These are phyloP conservation scores for Isatis tinctoria DNA, from an alignment of 345 rosid genomes.

Conservation along the genomic window DNA sequence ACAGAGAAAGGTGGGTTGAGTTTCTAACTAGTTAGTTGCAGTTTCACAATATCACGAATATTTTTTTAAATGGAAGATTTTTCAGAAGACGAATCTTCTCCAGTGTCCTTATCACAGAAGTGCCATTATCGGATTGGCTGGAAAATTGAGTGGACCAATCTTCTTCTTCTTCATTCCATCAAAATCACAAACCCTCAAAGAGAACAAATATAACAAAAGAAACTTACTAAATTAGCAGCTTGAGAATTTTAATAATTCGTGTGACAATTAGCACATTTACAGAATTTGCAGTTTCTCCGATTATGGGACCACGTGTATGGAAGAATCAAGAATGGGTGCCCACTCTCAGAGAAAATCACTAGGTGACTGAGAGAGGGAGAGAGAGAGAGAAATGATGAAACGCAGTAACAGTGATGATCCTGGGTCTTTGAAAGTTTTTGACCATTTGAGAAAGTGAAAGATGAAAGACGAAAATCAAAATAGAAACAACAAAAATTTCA, in stretches of 20 bases:
- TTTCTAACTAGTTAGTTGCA: constrained; percentile 23
- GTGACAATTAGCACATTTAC: constrained; percentile 27
- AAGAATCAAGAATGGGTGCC: constrained; percentile 48
- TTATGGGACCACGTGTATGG: constrained; percentile 51
- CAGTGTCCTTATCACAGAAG: constrained; percentile 54
- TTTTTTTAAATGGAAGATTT: neutral
- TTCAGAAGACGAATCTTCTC: constrained; percentile 28
- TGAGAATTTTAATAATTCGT: neutral
- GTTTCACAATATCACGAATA: neutral
- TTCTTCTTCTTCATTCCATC: constrained; percentile 9
- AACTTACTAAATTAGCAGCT: constrained; percentile 1
- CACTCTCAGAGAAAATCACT: constrained; percentile 33
- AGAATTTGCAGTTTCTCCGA: constrained; percentile 46
- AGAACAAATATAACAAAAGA: neutral
- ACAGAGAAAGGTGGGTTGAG: constrained; percentile 20
- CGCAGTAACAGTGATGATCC: constrained; percentile 16
- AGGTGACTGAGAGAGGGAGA: neutral
- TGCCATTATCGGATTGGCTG: constrained; percentile 60
- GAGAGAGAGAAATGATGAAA: constrained; percentile 5
- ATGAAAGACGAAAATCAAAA: constrained; percentile 24
- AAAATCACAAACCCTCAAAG: constrained; percentile 14
- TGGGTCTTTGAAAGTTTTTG: constrained; percentile 21
- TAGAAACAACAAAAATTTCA: neutral
- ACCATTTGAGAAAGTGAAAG: constrained; percentile 15
- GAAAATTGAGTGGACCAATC: constrained; percentile 27